Conservation (phyloP, 2,329 filamentous ascomycete species). For the Colletotrichum sublineola region DNA sequence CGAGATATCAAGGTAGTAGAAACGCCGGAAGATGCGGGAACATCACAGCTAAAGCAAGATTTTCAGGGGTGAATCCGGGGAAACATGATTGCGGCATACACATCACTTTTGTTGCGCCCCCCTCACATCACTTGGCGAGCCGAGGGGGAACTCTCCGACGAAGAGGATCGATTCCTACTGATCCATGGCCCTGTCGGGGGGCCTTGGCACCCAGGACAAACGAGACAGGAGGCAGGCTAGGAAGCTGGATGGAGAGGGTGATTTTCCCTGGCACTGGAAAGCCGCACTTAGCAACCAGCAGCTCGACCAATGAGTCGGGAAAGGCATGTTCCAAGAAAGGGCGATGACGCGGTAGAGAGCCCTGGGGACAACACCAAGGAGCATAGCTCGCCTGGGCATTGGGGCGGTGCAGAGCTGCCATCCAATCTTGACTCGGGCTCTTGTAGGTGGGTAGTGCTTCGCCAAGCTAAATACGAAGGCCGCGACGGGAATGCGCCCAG, state of each 20-base stretch:
- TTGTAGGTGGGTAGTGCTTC: neutral
- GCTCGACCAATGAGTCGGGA: neutral
- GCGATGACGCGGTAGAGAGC: conserved; percentile 28
- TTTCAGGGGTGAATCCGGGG: conserved; percentile 26
- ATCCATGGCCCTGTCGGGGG: neutral
- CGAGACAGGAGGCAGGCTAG: neutral
- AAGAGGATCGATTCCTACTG: neutral
- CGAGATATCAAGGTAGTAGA: neutral
- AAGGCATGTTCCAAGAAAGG: conserved; percentile 24
- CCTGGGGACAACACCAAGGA: conserved; percentile 18
- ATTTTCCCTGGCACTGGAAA: neutral
- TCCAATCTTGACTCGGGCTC: conserved; percentile 32
- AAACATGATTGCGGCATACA: conserved; percentile 20
- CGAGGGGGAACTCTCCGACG: neutral
- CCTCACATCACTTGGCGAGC: conserved; percentile 26
- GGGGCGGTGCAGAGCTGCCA: conserved; percentile 37
- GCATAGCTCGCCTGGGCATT: conserved; percentile 38
- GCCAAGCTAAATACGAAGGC: conserved; percentile 36
- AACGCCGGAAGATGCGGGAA: conserved; percentile 23
- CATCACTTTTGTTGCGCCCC: conserved; percentile 27
- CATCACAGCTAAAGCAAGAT: conserved; percentile 13
- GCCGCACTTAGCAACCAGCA: neutral
- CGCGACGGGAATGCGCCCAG: conserved; percentile 28
- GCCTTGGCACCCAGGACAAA: conserved; percentile 6
- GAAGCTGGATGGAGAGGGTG: neutral